phyloP scores from a whole-genome alignment of 108 stramenopile species.

The Mayamaea pseudoterrestris region DNA sequence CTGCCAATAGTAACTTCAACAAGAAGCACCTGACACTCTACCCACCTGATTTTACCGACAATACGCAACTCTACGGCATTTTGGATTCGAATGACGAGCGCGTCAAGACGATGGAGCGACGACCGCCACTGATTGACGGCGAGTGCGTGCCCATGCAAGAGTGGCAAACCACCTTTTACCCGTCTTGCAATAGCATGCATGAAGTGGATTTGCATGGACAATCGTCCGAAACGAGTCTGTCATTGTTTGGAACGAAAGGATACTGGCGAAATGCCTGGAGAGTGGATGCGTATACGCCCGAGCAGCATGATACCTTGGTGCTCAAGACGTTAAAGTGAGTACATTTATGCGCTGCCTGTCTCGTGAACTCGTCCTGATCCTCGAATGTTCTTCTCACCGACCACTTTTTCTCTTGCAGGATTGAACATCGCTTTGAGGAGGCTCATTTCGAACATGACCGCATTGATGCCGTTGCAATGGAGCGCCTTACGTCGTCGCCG shows the following conservation, averaged over 20 bases:
- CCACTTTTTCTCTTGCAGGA: not conserved
- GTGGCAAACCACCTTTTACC: slow-evolving; percentile 69
- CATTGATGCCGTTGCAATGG: slow-evolving; percentile 68
- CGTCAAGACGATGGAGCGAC: slow-evolving; percentile 38
- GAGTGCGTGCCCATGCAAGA: slow-evolving; percentile 72
- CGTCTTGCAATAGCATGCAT: slow-evolving; percentile 56
- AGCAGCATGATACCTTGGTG: slow-evolving; percentile 29
- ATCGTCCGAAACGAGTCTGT: slow-evolving; percentile 8
- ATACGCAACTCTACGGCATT: slow-evolving; percentile 48
- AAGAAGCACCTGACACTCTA: no score
- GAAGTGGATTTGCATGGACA: slow-evolving; percentile 30
- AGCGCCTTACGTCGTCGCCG: slow-evolving; percentile 54
- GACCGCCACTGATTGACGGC: slow-evolving; percentile 25
- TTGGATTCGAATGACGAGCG: slow-evolving; percentile 43
- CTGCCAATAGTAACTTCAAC: no score
- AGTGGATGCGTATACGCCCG: slow-evolving; percentile 13
- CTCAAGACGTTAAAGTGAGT: slow-evolving; percentile 56
- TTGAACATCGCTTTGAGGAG: slow-evolving; percentile 66
- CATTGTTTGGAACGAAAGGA: slow-evolving; percentile 52
- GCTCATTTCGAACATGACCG: slow-evolving; percentile 73
- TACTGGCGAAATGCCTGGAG: slow-evolving; percentile 69
- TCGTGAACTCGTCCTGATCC: not conserved
- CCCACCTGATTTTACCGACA: slow-evolving; percentile 45
- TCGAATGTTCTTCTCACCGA: not conserved
- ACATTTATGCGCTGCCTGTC: not conserved